These are phyloP conservation scores for Apophysomyces trapeziformis DNA, from an alignment of 371 early-diverging fungal genomes.

Conservation along the genomic window DNA sequence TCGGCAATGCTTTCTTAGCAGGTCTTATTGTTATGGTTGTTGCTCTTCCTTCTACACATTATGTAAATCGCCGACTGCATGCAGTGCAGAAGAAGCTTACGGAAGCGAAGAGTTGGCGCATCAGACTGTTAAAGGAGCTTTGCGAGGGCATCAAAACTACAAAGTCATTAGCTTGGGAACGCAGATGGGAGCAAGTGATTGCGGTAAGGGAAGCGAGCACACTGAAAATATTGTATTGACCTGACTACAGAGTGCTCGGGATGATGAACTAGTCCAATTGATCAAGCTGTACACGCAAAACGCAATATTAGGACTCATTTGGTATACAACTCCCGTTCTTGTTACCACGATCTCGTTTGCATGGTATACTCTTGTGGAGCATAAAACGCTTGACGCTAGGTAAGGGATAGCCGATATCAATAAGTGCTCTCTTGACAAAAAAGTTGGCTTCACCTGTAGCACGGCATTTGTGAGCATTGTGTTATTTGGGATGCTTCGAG, in stretches of 20 bases:
- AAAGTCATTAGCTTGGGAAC: slow-evolving; percentile 80
- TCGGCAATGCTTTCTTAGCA: slow-evolving; percentile 71
- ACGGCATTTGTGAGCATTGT: slow-evolving; percentile 71
- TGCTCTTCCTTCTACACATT: slow-evolving; percentile 67
- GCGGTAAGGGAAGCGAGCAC: slow-evolving; percentile 31
- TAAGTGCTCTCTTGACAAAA: not conserved
- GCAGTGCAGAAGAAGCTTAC: slow-evolving; percentile 57
- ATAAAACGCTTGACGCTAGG: slow-evolving; percentile 66
- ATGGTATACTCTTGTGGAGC: slow-evolving; percentile 64
- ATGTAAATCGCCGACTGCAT: slow-evolving; percentile 50
- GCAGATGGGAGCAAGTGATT: slow-evolving; percentile 66
- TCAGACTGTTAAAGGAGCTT: slow-evolving; percentile 66
- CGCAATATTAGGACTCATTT: slow-evolving; percentile 58
- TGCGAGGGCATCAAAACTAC: slow-evolving; percentile 74
- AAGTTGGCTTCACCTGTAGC: slow-evolving; percentile 18
- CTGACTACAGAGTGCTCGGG: slow-evolving; percentile 53
- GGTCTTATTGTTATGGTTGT: slow-evolving; percentile 67
- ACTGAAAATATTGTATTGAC: slow-evolving; percentile 5
- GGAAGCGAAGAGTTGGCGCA: slow-evolving; percentile 63
- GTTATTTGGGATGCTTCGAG: slow-evolving; percentile 63
- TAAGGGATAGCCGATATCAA: slow-evolving; percentile 13
- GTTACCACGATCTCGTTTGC: slow-evolving; percentile 69
- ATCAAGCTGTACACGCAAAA: slow-evolving; percentile 62
- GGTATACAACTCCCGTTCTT: slow-evolving; percentile 74
- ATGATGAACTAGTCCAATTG: slow-evolving; percentile 56